Evolutionary conservation across 371 early-diverging fungal genomes (phyloP), one percentile per base, ranked within the genome.

Genomic region (Mortierella sp.): DNA sequence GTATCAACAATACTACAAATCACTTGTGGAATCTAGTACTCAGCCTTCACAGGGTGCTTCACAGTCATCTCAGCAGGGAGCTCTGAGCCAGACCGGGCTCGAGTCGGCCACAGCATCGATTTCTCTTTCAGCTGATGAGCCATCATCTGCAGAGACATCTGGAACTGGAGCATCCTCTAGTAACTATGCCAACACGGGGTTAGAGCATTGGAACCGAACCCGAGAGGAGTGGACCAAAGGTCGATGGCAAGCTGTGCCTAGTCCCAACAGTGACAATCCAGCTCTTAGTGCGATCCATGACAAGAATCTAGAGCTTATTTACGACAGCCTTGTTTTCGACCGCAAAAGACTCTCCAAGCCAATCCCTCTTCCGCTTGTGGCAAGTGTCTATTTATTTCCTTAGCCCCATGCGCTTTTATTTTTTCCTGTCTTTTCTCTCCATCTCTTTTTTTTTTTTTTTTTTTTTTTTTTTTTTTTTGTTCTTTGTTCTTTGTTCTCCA

Each of bases 211-310:
- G 81, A 75, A 81, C 66, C 62, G 57, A 50, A 75, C 71, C 7
- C 61, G 81, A 6, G 75, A 81, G n/a, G 64, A 71, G 56, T 81
- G 81, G 81, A 81, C 81, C 7, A 60, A 48, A 28, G 81, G 81
- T 19, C 23, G 62, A 23, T 75, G 81, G 75, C 76, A 72, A 5
- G 60, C 62, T 6, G 75, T 80, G 1, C 70, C 59, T 23, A 74
- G 74, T 16, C 62, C 66, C 26, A 71, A 74, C 18, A 75, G 67
- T 60, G 51, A 62, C 29, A 81, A 81, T 30, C 81, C 75, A 1
- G 73, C 76, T 0, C 50, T 80, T 23, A 64, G 56, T 23, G 72
- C 76, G 7, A 64, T 75, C 26, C 45, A 50, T 19, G 61, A 71
- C 45, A 28, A 52, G 4, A 72, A 72, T 29, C 69, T 69, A 29